Evolutionary conservation across 352 stramenopile species (phyloP), one percentile per base, ranked within the genome.

Genomic region (Globisporangium cederbergense): DNA sequence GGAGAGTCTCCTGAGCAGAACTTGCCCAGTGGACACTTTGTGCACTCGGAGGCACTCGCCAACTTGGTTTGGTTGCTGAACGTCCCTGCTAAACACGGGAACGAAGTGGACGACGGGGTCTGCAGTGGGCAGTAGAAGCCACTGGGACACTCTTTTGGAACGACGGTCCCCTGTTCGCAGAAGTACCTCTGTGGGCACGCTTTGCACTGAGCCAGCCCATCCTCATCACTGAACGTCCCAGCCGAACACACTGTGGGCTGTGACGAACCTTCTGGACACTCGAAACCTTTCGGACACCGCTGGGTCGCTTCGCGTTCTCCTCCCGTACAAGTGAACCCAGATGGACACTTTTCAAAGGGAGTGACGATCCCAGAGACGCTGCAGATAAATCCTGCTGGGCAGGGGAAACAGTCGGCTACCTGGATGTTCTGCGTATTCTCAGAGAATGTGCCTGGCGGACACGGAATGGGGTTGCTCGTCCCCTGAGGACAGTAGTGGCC

Each of bases 391-490:
- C 88, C 83, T 9, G 73, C 68, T 16, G 73, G 62, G 53, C 90
- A 97, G 16, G 78, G 75, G 6, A 79, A 74, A 55, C 93, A 98
- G 36, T 93, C 78, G 11, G 58, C 74, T 1, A 66, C 55, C 16
- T 86, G 66, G 1, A 55, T 49, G 56, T 94, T 88, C 38, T 94
- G 84, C 0, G 78, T 87, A 25, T 73, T 90, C 30, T 81, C 57
- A 1, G 87, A 92, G 61, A 76, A 95, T 0, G 83, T 92, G 18
- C 83, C 83, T 13, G 87, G 80, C 0, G 78, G 77, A 72, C 88
- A 96, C 22, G 86, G 86, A 59, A 90, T 81, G 7, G 84, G 86
- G 30, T 95, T 91, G 66, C 86, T 93, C 1, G 86, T 93, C 5
- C 80, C 83, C 51, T 61, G 20, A 2, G 83, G 88, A 59, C 89